A percentile compares a stretch with the other conserved stretches of the same genome.
Conservation (phyloP, 805 yeast genomes). For the Candida ovalis region DNA sequence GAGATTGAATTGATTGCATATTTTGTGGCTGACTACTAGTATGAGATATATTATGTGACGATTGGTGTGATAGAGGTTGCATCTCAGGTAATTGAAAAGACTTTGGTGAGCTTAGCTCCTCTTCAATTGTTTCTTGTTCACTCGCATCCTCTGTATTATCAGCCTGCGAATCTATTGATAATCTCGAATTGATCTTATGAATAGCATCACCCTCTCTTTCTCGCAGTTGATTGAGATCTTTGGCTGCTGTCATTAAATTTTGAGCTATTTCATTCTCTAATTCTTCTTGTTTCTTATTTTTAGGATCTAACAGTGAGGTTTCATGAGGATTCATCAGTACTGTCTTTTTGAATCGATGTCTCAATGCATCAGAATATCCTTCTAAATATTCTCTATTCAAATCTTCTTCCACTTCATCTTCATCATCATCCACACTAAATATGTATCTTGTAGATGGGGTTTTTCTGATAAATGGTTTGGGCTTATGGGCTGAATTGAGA, state of each 20-base stretch:
- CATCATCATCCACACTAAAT: conserved; percentile 81
- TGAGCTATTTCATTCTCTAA: conserved; percentile 27
- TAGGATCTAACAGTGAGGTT: conserved; percentile 1
- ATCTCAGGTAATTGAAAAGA: not conserved
- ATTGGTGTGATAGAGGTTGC: not conserved
- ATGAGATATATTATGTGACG: not conserved
- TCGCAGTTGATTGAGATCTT: conserved; percentile 22
- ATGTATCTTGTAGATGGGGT: conserved; percentile 35
- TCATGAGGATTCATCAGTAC: conserved; percentile 2
- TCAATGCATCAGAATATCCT: conserved; percentile 69
- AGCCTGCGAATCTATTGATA: conserved; percentile 10
- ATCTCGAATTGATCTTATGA: conserved; percentile 14
- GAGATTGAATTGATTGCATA: conserved; percentile 6
- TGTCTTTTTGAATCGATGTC: conserved; percentile 38
- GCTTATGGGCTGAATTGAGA: conserved; percentile 8
- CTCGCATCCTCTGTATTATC: conserved; percentile 10
- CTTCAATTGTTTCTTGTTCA: conserved; percentile 12
- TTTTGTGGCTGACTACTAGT: not conserved
- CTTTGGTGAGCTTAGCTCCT: conserved; percentile 5
- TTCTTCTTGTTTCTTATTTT: conserved; percentile 17
- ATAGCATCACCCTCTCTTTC: conserved; percentile 28
- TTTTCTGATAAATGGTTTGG: conserved; percentile 24
- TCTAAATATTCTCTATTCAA: conserved; percentile 59
- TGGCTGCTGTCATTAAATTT: conserved; percentile 21
- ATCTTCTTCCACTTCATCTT: conserved; percentile 64